A percentile compares a stretch with the other conserved stretches of the same genome.
These are phyloP conservation scores for Ciborinia camelliae DNA, from an alignment of 2,329 filamentous ascomycete species.

Conservation along the genomic window DNA sequence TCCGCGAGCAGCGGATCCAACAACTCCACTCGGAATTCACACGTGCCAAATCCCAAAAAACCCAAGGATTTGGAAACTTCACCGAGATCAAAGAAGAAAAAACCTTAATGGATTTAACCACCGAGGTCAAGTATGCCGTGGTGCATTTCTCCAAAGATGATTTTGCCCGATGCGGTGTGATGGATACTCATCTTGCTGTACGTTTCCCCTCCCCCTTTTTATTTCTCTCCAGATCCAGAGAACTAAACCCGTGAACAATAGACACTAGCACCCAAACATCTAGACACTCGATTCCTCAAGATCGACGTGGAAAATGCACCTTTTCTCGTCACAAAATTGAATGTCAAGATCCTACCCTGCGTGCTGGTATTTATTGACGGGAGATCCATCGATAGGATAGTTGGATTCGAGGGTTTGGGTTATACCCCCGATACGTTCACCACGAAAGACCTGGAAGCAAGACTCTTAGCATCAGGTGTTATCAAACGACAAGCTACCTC, in stretches of 20 bases:
- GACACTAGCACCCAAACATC: slow-evolving; percentile 53
- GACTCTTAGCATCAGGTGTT: slow-evolving; percentile 50
- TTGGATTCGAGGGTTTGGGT: slow-evolving; percentile 57
- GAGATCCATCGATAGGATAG: slow-evolving; percentile 51
- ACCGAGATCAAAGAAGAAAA: slow-evolving; percentile 57
- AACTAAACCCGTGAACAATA: slow-evolving; percentile 29
- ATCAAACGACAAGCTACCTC: slow-evolving; percentile 50
- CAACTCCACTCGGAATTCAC: slow-evolving; percentile 55
- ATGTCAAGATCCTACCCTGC: slow-evolving; percentile 56
- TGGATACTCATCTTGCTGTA: slow-evolving; percentile 42
- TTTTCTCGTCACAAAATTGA: slow-evolving; percentile 55
- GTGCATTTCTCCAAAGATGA: slow-evolving; percentile 44
- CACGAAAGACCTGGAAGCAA: slow-evolving; percentile 50
- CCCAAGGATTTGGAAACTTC: slow-evolving; percentile 50
- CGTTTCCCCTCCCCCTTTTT: not conserved
- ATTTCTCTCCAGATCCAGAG: too few relatives aligned
- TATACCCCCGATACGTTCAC: slow-evolving; percentile 51
- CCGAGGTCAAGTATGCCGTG: slow-evolving; percentile 40
- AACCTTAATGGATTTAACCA: slow-evolving; percentile 48
- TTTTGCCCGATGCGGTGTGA: slow-evolving; percentile 42
- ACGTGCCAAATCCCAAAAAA: slow-evolving; percentile 49
- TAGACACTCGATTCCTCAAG: slow-evolving; percentile 54
- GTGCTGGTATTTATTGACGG: slow-evolving; percentile 56
- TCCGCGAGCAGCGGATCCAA: slow-evolving; percentile 55
- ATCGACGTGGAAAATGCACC: slow-evolving; percentile 59